These are phyloP conservation scores for Heritiera fomes DNA, from an alignment of 345 rosid genomes.

Conservation along the genomic window DNA sequence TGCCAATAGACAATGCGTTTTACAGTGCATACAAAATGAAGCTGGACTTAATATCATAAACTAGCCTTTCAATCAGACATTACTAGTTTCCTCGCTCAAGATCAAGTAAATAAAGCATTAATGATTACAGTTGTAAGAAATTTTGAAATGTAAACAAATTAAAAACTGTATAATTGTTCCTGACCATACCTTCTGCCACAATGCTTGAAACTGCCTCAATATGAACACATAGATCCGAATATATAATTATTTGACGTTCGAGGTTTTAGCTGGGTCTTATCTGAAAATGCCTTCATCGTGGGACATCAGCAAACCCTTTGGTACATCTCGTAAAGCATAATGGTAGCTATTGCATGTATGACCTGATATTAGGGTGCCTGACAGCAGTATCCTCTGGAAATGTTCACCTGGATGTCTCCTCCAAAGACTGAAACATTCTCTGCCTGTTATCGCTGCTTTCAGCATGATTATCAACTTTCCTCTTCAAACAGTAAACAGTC, in stretches of 20 bases:
- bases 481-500: constrained; percentile 67
- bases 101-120: too few species aligned
- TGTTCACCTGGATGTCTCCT: constrained; percentile 81
- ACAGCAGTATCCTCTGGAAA: constrained; percentile 79
- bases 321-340: constrained; percentile 77
- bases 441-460: constrained; percentile 25
- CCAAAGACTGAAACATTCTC: constrained; percentile 72
- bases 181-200: too few species aligned
- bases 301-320: constrained; percentile 35
- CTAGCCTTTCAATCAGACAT: too few species aligned
- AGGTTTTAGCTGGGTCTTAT: background rate
- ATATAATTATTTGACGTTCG: background rate
- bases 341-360: constrained; percentile 89
- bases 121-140: too few species aligned
- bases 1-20: too few species aligned
- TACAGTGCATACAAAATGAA: too few species aligned
- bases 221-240: too few species aligned
- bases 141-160: too few species aligned
- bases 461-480: constrained; percentile 40
- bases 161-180: too few species aligned
- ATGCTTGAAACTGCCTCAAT: too few species aligned
- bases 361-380: constrained; percentile 74
- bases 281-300: background rate
- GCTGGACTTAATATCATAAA: too few species aligned
- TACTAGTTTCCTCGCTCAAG: too few species aligned